phyloP scores from a whole-genome alignment of 73 alveolate species.

The Paramecium tetraurelia region DNA sequence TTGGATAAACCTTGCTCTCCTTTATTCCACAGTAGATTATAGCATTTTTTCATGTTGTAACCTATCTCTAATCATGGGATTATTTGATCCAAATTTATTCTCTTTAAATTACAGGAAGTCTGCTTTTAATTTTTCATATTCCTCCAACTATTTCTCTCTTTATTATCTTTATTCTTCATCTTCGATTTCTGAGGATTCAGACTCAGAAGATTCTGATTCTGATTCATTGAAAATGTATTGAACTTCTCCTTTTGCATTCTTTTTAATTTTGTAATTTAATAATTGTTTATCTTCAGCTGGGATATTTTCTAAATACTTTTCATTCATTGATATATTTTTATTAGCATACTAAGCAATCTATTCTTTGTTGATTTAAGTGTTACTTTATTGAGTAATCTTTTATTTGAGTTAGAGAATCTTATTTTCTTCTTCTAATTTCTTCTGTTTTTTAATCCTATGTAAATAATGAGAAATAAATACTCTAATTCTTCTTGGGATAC shows the following conservation, averaged over 20 bases:
- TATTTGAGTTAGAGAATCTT: neutral
- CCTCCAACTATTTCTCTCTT: constrained; percentile 63
- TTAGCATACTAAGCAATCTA: neutral
- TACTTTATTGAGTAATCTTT: neutral
- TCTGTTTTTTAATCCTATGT: neutral
- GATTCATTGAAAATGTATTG: constrained; percentile 21
- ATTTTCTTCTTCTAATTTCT: constrained; percentile 3
- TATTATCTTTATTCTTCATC: constrained; percentile 53
- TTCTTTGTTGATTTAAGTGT: neutral
- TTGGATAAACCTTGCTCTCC: constrained; percentile 45
- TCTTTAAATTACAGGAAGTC: constrained; percentile 61
- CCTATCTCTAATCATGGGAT: constrained; percentile 9
- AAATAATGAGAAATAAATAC: neutral
- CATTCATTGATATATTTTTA: constrained; percentile 51
- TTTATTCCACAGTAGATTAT: neutral
- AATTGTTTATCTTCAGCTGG: constrained; percentile 19
- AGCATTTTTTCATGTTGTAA: neutral
- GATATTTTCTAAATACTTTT: constrained; percentile 54
- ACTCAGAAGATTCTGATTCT: neutral
- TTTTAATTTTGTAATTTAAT: constrained; percentile 12
- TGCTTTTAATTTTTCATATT: constrained; percentile 60
- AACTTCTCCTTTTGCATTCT: constrained; percentile 36
- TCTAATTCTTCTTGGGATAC: constrained; percentile 26
- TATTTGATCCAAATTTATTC: constrained; percentile 67
- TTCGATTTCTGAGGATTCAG: constrained; percentile 33